Conservation (phyloP, 106 monocot species). For the Chionographis japonica region DNA sequence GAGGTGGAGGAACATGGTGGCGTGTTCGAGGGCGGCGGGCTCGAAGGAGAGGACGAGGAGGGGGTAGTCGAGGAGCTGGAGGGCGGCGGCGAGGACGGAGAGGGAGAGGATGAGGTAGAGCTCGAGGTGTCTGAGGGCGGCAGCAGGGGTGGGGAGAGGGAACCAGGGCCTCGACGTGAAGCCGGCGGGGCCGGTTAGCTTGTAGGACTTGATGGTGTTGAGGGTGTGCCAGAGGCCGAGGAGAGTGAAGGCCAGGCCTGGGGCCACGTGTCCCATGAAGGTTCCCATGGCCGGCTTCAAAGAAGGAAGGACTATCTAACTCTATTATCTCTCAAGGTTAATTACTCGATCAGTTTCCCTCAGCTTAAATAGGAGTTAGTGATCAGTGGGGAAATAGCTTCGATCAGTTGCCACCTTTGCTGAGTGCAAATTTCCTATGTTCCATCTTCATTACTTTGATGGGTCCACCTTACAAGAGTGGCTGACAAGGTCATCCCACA, state of each 20-base stretch:
- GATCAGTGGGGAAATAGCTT: no score
- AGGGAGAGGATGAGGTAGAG: conserved; percentile 52
- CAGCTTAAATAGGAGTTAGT: no score
- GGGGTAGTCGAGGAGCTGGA: conserved; percentile 29
- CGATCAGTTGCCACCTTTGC: no score
- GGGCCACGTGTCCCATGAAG: conserved; percentile 52
- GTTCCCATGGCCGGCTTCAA: conserved; percentile 48
- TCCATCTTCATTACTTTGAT: no score
- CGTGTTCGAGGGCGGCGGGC: conserved; percentile 42
- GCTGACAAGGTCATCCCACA: no score
- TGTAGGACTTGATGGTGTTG: conserved; percentile 42
- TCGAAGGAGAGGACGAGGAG: conserved; percentile 18
- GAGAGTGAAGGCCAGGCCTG: conserved; percentile 57
- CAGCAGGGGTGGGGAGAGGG: conserved; percentile 19
- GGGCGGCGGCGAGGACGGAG: conserved; percentile 26
- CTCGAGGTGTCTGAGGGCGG: conserved; percentile 31
- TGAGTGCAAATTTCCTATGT: no score
- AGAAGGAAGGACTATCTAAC: no score
- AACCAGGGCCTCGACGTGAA: conserved; percentile 49
- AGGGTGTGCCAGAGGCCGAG: conserved; percentile 72
- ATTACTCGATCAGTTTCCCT: no score
- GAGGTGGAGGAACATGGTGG: conserved; percentile 54
- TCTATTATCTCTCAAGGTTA: no score
- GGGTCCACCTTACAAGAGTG: no score
- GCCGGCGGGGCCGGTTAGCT: conserved; percentile 17